Evolutionary conservation across 2,329 filamentous ascomycete genomes (phyloP).

Genomic region (Aspergillus transmontanensis): DNA sequence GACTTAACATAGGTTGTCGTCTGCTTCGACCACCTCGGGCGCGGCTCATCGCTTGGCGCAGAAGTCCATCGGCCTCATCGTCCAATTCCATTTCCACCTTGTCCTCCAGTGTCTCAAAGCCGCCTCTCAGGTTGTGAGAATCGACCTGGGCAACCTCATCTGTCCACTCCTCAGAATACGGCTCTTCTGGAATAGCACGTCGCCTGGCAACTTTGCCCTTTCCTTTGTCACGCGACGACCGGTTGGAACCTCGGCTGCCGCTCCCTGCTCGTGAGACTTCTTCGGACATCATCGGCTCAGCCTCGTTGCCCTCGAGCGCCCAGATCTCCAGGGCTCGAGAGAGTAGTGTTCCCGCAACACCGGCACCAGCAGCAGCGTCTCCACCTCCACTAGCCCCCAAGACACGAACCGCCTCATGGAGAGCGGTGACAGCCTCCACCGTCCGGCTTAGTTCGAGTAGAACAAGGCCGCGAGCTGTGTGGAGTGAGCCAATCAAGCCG

Average conservation of each 20-base stretch:
- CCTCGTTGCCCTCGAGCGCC: constrained; percentile 42
- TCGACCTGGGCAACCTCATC: constrained; percentile 38
- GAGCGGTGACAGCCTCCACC: constrained; percentile 75
- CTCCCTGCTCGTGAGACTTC: constrained; percentile 19
- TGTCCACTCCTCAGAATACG: constrained; percentile 37
- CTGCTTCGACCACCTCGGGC: constrained; percentile 28
- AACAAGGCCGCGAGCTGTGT: constrained; percentile 69
- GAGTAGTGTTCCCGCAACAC: constrained; percentile 49
- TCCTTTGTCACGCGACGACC: constrained; percentile 32
- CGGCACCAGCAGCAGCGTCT: constrained; percentile 50
- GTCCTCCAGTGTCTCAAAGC: constrained; percentile 31
- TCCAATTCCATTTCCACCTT: constrained; percentile 46
- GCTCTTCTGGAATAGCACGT: constrained; percentile 24
- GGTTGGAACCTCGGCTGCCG: constrained; percentile 24
- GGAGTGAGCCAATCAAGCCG: constrained; percentile 48
- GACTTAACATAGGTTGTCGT: constrained; percentile 10
- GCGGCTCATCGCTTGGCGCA: constrained; percentile 42
- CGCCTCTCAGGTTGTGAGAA: constrained; percentile 15
- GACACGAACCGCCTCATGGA: constrained; percentile 70
- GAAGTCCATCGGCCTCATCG: constrained; percentile 44
- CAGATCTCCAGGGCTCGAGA: constrained; percentile 50
- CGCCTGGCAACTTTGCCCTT: constrained; percentile 29
- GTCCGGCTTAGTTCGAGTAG: constrained; percentile 74
- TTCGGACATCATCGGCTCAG: constrained; percentile 19
- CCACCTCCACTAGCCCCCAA: constrained; percentile 48